Evolutionary conservation across 2,329 filamentous ascomycete species (phyloP).

Genomic region (Canariomyces notabilis): DNA sequence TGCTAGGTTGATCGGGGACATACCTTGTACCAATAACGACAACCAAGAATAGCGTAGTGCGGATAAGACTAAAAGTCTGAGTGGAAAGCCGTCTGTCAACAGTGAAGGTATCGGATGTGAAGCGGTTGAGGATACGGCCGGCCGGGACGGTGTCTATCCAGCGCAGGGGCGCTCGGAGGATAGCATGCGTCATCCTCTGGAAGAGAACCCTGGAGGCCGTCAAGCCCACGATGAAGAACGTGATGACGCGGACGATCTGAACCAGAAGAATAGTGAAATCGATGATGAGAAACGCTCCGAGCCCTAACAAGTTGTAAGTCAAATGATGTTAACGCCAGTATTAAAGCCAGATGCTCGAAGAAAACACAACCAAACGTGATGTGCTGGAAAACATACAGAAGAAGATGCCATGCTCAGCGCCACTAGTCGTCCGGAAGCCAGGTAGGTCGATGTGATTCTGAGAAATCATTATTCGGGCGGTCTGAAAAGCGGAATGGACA

Average conservation of each 20-base stretch:
- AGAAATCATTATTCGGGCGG: slow-evolving; percentile 7
- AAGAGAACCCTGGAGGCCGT: slow-evolving; percentile 30
- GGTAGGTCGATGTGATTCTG: slow-evolving; percentile 11
- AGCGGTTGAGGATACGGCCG: slow-evolving; percentile 40
- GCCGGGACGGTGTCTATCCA: slow-evolving; percentile 38
- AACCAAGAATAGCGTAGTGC: slow-evolving; percentile 28
- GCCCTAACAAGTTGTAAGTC: slow-evolving; percentile 21
- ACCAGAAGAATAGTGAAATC: slow-evolving; percentile 24
- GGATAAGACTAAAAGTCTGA: slow-evolving; percentile 29
- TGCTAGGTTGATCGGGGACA: slow-evolving; percentile 3
- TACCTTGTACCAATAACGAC: slow-evolving; percentile 35
- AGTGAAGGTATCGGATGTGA: slow-evolving; percentile 36
- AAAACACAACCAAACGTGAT: slow-evolving; percentile 12
- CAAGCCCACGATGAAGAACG: slow-evolving; percentile 30
- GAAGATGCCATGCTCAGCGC: slow-evolving; percentile 15
- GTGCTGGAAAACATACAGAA: slow-evolving; percentile 13
- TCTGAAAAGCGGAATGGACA: slow-evolving; percentile 4
- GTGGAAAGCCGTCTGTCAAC: slow-evolving; percentile 33
- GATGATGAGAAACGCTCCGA: slow-evolving; percentile 29
- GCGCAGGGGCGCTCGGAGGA: slow-evolving; percentile 37
- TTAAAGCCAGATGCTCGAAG: no score
- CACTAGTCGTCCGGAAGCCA: slow-evolving; percentile 6
- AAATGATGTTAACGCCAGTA: neutral
- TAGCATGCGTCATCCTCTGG: slow-evolving; percentile 31
- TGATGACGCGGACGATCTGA: slow-evolving; percentile 24